Conservation (phyloP, 805 yeast genomes). For the Suhomyces kilbournensis region DNA sequence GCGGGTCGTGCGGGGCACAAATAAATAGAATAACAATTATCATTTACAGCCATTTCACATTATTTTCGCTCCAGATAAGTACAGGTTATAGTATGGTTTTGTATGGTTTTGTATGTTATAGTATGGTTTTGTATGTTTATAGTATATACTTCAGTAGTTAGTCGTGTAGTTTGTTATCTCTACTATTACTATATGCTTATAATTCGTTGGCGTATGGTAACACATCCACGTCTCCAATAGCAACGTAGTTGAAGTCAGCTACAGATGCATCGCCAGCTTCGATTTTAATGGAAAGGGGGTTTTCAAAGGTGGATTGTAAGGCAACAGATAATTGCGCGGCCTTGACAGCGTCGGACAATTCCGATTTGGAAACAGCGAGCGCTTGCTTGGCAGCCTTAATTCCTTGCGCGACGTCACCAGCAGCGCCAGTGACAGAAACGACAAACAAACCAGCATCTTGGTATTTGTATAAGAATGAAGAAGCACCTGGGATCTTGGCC, state of each 20-base stretch:
- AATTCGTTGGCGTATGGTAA: conserved; percentile 91
- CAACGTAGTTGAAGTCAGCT: conserved; percentile 76
- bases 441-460: conserved; percentile 80
- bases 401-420: conserved; percentile 54
- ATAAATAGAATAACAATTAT: too few relatives aligned
- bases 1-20: too few relatives aligned
- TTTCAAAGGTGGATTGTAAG: conserved; percentile 36
- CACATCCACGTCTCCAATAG: conserved; percentile 81
- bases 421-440: conserved; percentile 58
- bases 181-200: conserved; percentile 32
- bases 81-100: too few relatives aligned
- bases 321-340: conserved; percentile 42
- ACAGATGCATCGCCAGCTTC: conserved; percentile 42
- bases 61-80: too few relatives aligned
- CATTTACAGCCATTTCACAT: too few relatives aligned
- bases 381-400: conserved; percentile 57
- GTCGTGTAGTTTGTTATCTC: too few relatives aligned
- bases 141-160: too few relatives aligned
- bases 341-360: conserved; percentile 53
- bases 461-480: conserved; percentile 59
- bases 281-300: conserved; percentile 28
- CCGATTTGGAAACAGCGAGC: conserved; percentile 38
- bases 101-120: too few relatives aligned
- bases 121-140: too few relatives aligned
- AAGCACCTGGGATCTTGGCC: conserved; percentile 45